Evolutionary conservation across 1,284 basidiomycete species (phyloP).

Genomic region (Cryptococcus sp.): DNA sequence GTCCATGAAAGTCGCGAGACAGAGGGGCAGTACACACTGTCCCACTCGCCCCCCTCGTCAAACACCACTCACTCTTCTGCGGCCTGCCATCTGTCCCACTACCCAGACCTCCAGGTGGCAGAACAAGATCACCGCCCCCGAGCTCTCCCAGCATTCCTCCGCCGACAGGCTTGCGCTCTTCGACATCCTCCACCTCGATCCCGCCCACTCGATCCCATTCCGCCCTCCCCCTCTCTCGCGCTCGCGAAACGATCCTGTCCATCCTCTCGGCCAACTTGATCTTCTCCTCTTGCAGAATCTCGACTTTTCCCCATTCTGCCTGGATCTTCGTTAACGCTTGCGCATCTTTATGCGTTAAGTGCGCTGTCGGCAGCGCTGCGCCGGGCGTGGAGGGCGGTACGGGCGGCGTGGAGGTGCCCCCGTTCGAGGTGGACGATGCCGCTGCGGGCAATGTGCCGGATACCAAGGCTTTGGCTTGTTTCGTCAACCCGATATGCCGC

Average conservation of each 20-base stretch:
- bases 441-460: constrained; percentile 12
- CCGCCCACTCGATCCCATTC: constrained; percentile 52
- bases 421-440: constrained; percentile 1
- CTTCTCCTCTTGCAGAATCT: constrained; percentile 51
- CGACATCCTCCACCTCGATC: constrained; percentile 44
- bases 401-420: constrained; percentile 15
- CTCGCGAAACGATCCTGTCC: constrained; percentile 46
- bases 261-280: constrained; percentile 48
- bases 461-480: constrained; percentile 27
- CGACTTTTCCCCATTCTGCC: constrained; percentile 50
- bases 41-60: not conserved
- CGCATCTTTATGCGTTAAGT: constrained; percentile 47
- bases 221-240: constrained; percentile 42
- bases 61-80: constrained; percentile 31
- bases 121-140: constrained; percentile 39
- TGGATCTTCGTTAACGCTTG: constrained; percentile 48
- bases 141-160: constrained; percentile 30
- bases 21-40: not conserved
- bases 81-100: constrained; percentile 34
- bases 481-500: constrained; percentile 44
- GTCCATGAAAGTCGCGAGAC: too few relatives aligned
- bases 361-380: constrained; percentile 35
- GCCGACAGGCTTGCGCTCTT: constrained; percentile 16
- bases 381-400: constrained; percentile 39
- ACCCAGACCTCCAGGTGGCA: constrained; percentile 43